Percentiles rank a stretch among this genome's conserved stretches.
Conservation (phyloP, 73 alveolate species). For the Paramecium tetraurelia region DNA sequence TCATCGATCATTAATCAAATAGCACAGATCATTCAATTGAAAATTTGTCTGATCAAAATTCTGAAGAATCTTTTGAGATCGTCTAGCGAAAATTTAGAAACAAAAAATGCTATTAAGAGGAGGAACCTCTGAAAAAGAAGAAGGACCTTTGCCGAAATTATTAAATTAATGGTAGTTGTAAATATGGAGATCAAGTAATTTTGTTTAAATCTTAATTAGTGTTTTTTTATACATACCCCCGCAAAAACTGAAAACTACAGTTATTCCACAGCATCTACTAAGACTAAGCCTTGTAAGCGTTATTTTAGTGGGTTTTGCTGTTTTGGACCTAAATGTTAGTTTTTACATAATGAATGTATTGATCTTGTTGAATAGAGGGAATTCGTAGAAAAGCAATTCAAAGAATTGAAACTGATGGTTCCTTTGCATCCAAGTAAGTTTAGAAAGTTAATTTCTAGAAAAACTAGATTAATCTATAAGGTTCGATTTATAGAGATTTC, state of each 20-base stretch:
- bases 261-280: not conserved
- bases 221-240: not conserved
- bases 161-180: not conserved
- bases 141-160: not conserved
- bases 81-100: not conserved
- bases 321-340: conserved; percentile 12
- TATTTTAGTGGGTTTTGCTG: not conserved
- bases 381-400: not conserved
- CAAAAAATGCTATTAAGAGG: not conserved
- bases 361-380: conserved; percentile 2
- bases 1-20: not conserved
- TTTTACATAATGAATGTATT: not conserved
- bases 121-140: not conserved
- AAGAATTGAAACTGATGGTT: not conserved
- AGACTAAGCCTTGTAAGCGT: not conserved
- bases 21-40: conserved; percentile 10
- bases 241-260: not conserved
- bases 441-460: not conserved
- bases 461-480: not conserved
- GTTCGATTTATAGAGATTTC: conserved; percentile 7
- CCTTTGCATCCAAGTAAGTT: not conserved
- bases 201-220: not conserved
- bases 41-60: not conserved
- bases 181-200: conserved; percentile 6
- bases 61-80: conserved; percentile 4